A percentile compares a stretch with the other conserved stretches of the same genome.
These are phyloP conservation scores for Candida nemodendra DNA, from an alignment of 805 yeast species.

Conservation along the genomic window DNA sequence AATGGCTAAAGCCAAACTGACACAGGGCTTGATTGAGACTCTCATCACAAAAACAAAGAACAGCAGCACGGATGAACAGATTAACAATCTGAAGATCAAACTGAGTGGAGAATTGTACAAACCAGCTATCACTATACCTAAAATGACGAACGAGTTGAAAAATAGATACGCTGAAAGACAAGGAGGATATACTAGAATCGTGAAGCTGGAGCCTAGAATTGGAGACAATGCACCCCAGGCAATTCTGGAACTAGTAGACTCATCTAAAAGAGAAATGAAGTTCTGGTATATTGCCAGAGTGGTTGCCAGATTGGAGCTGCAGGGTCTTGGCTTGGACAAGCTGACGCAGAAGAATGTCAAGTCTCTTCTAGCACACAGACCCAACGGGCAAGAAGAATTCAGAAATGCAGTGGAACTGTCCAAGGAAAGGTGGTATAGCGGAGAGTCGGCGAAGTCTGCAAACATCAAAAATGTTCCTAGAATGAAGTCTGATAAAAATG, in stretches of 20 bases:
- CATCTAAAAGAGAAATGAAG: constrained; percentile 55
- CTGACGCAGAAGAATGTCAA: constrained; percentile 57
- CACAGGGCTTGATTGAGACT: constrained; percentile 62
- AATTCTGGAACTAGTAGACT: constrained; percentile 80
- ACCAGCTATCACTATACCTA: constrained; percentile 53
- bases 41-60: constrained; percentile 58
- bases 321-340: constrained; percentile 50
- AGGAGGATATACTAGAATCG: constrained; percentile 85
- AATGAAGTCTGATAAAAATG: constrained; percentile 28
- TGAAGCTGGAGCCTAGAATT: constrained; percentile 78
- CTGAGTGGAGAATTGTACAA: constrained; percentile 43
- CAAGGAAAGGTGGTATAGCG: constrained; percentile 44
- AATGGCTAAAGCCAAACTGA: constrained; percentile 69
- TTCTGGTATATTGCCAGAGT: constrained; percentile 77
- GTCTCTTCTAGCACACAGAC: constrained; percentile 45
- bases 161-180: constrained; percentile 60
- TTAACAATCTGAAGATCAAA: constrained; percentile 29
- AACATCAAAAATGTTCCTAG: constrained; percentile 28
- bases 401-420: constrained; percentile 59
- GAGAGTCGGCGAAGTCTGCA: constrained; percentile 14
- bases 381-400: constrained; percentile 54
- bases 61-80: constrained; percentile 15
- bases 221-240: constrained; percentile 92
- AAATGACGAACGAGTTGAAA: constrained; percentile 62
- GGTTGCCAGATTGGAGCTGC: constrained; percentile 76